Evolutionary conservation across 148 eudicot species (phyloP).

Genomic region (Dianthus caryophyllus): DNA sequence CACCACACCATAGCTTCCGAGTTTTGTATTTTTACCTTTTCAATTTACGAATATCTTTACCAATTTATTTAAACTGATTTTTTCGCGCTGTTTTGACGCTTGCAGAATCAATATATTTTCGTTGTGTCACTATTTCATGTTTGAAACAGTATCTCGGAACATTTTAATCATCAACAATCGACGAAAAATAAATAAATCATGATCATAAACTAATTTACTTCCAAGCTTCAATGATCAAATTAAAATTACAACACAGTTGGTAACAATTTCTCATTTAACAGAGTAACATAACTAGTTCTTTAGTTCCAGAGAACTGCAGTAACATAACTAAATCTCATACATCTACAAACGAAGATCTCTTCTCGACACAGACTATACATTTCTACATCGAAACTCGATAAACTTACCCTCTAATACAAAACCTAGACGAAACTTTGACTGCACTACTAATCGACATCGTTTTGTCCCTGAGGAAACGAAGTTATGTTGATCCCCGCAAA

Average conservation of each 20-base stretch:
- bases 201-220: background rate
- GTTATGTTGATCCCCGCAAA: too few species aligned
- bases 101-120: too few species aligned
- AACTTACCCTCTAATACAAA: background rate
- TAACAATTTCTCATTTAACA: background rate
- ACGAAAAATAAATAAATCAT: background rate
- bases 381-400: slow-evolving; percentile 1
- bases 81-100: too few species aligned
- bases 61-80: background rate
- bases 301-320: background rate
- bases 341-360: background rate
- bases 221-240: background rate
- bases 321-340: background rate
- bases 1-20: background rate
- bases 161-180: background rate
- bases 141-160: too few species aligned
- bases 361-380: slow-evolving; percentile 15
- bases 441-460: background rate
- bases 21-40: background rate
- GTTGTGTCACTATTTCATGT: too few species aligned
- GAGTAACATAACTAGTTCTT: background rate
- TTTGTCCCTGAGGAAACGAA: background rate
- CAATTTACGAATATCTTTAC: background rate
- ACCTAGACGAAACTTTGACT: background rate
- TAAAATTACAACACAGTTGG: background rate